phyloP scores from a whole-genome alignment of 768 basidiomycete genomes.

The Boletus rubescentipes region DNA sequence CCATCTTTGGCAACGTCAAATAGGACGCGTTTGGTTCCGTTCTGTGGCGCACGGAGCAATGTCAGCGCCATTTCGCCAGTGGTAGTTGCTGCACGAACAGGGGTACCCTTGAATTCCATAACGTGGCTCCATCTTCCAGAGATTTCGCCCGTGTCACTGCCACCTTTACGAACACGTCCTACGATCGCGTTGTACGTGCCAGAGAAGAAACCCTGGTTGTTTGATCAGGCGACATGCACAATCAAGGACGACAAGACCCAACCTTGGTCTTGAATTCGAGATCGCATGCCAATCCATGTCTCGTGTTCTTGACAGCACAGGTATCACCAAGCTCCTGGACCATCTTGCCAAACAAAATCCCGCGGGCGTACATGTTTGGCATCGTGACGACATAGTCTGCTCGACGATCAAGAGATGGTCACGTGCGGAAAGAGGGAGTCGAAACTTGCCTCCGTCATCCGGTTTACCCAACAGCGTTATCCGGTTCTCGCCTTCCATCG shows the following conservation, averaged over 20 bases:
- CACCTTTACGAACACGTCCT: slow-evolving; percentile 70
- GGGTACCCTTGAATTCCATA: slow-evolving; percentile 79
- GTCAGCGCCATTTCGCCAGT: background rate
- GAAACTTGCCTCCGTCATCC: slow-evolving; percentile 77
- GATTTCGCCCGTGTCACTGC: slow-evolving; percentile 77
- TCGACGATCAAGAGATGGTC: background rate
- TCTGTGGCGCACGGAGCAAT: too few relatives aligned
- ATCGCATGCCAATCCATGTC: slow-evolving; percentile 70
- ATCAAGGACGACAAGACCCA: background rate
- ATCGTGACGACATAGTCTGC: slow-evolving; percentile 87
- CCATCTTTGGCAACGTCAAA: slow-evolving; percentile 85
- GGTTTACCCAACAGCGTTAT: slow-evolving; percentile 79
- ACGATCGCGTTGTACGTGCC: slow-evolving; percentile 91
- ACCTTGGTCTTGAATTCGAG: slow-evolving; percentile 99
- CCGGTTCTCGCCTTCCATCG: slow-evolving; percentile 95
- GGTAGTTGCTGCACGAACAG: slow-evolving; percentile 42
- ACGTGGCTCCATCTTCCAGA: slow-evolving; percentile 87
- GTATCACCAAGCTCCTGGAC: slow-evolving; percentile 92
- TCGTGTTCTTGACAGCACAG: slow-evolving; percentile 81
- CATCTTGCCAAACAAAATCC: slow-evolving; percentile 91
- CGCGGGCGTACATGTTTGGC: slow-evolving; percentile 97
- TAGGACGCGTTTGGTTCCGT: slow-evolving; percentile 66
- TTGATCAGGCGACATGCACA: background rate
- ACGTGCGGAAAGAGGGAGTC: slow-evolving; percentile 1
- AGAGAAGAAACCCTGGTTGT: slow-evolving; percentile 85